A percentile compares a stretch with the other conserved stretches of the same genome.
phyloP scores from a whole-genome alignment of 345 rosid genomes.

The Citrus reticulata region DNA sequence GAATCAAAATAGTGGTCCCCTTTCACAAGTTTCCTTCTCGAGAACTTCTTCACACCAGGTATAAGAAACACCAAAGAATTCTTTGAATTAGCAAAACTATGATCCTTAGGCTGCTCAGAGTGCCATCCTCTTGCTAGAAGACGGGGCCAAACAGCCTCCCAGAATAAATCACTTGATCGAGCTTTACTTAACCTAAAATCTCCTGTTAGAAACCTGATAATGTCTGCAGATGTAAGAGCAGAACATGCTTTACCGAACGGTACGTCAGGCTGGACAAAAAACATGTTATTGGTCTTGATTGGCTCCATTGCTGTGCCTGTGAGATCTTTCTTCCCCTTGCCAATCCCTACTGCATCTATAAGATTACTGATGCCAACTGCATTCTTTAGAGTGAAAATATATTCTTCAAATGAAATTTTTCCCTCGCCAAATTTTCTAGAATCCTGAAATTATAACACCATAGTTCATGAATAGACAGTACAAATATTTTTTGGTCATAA shows the following conservation, averaged over 20 bases:
- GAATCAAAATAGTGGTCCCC: slow-evolving; percentile 63
- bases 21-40: slow-evolving; percentile 48
- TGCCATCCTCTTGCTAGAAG: slow-evolving; percentile 58
- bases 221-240: slow-evolving; percentile 37
- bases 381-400: slow-evolving; percentile 33
- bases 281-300: slow-evolving; percentile 23
- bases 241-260: slow-evolving; percentile 53
- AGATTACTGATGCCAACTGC: slow-evolving; percentile 29
- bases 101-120: slow-evolving; percentile 50
- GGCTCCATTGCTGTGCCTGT: slow-evolving; percentile 39
- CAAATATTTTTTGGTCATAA: neutral
- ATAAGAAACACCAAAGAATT: slow-evolving; percentile 40
- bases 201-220: slow-evolving; percentile 45
- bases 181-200: slow-evolving; percentile 50
- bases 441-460: slow-evolving; percentile 31
- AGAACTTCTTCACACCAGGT: slow-evolving; percentile 48
- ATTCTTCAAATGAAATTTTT: slow-evolving; percentile 41
- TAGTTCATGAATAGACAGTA: slow-evolving; percentile 2
- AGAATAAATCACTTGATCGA: slow-evolving; percentile 47
- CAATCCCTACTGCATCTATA: slow-evolving; percentile 42
- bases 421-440: slow-evolving; percentile 54
- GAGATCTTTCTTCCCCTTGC: slow-evolving; percentile 48
- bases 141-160: slow-evolving; percentile 68
- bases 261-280: slow-evolving; percentile 31
- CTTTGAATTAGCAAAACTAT: slow-evolving; percentile 25